These are phyloP conservation scores for Dactylellina parvicollis DNA, from an alignment of 2,329 filamentous ascomycete species.

Conservation along the genomic window DNA sequence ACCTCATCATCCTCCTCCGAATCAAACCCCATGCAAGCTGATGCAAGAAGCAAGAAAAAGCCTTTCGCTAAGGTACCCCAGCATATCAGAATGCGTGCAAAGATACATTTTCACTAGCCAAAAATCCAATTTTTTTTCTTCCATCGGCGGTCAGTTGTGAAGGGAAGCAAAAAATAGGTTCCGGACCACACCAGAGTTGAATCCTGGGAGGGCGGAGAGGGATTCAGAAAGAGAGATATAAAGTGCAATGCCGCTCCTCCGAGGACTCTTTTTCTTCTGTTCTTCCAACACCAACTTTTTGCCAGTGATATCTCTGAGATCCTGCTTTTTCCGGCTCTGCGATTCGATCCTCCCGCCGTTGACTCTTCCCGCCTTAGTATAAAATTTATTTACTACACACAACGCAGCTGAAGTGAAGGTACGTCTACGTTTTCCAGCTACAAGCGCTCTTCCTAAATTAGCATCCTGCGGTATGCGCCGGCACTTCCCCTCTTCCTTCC, in stretches of 20 bases:
- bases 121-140: constrained; percentile 19
- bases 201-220: constrained; percentile 18
- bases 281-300: constrained; percentile 38
- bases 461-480: neutral
- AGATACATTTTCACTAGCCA: constrained; percentile 9
- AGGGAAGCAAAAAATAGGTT: constrained; percentile 13
- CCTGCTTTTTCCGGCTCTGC: constrained; percentile 9
- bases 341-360: constrained; percentile 14
- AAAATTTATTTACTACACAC: constrained; percentile 17
- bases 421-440: constrained; percentile 12
- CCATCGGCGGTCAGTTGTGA: constrained; percentile 47
- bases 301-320: constrained; percentile 19
- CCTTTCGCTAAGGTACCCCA: constrained; percentile 12
- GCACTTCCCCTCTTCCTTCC: constrained; percentile 10
- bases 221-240: constrained; percentile 29
- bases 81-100: constrained; percentile 11
- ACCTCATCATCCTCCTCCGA: constrained; percentile 52
- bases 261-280: constrained; percentile 2
- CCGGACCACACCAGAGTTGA: constrained; percentile 18
- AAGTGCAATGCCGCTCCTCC: constrained; percentile 54
- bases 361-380: constrained; percentile 1
- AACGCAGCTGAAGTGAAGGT: constrained; percentile 41
- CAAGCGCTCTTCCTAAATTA: constrained; percentile 21
- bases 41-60: constrained; percentile 51
- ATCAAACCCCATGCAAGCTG: constrained; percentile 51